phyloP scores from a whole-genome alignment of 768 basidiomycete genomes.

The Xerocomellus intermedius region DNA sequence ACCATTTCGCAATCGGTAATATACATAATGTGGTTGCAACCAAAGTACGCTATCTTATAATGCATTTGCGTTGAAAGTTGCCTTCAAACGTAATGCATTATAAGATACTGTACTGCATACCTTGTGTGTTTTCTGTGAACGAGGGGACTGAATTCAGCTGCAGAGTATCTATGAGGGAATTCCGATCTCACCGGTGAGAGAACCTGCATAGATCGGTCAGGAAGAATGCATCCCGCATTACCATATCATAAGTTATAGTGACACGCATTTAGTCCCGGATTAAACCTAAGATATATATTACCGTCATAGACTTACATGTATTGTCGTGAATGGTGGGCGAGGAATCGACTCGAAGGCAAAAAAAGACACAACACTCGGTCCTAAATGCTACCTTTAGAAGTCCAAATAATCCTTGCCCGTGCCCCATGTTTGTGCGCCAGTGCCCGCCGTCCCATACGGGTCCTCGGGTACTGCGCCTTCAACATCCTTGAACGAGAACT shows the following conservation, averaged over 20 bases:
- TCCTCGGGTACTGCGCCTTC: constrained; percentile 50
- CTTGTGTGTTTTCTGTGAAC: not conserved
- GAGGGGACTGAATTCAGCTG: not conserved
- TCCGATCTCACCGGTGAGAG: too few relatives aligned
- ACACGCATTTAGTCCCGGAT: not conserved
- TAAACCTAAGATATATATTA: not conserved
- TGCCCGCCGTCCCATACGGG: constrained; percentile 47
- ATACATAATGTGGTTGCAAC: not conserved
- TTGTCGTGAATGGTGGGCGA: not conserved
- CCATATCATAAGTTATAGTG: too few relatives aligned
- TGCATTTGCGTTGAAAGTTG: not conserved
- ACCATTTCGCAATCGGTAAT: not conserved
- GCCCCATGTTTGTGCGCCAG: constrained; percentile 43
- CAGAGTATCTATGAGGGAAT: not conserved
- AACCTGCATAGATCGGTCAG: not conserved
- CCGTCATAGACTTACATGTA: not conserved
- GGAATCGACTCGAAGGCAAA: not conserved
- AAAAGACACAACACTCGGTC: not conserved
- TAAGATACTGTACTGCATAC: not conserved
- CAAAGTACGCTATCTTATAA: not conserved
- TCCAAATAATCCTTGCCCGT: constrained; percentile 54
- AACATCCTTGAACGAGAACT: constrained; percentile 77
- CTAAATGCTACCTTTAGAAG: constrained; percentile 36
- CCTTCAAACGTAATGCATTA: not conserved
- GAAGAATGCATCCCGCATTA: not conserved